Conservation (phyloP, 2,329 filamentous ascomycete genomes). For the Botrytis medusae region DNA sequence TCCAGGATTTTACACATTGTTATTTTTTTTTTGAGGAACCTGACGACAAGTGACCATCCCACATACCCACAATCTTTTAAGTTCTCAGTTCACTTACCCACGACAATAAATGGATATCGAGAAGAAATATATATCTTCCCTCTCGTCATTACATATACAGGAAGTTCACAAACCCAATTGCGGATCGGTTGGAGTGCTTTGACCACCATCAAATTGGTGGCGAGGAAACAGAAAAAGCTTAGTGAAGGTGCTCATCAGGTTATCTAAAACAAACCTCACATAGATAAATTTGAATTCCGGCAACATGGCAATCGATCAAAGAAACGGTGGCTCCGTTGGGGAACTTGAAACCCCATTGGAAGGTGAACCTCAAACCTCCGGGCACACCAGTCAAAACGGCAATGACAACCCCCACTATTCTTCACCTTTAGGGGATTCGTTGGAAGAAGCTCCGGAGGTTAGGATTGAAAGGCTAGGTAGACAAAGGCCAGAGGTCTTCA, state of each 20-base stretch:
- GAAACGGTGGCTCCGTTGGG: not conserved
- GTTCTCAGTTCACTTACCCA: not conserved
- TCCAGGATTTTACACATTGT: not conserved
- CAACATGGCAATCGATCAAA: not conserved
- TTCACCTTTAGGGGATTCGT: not conserved
- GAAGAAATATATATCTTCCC: not conserved
- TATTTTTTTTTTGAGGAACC: not conserved
- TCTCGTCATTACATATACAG: not conserved
- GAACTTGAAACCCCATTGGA: not conserved
- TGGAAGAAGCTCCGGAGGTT: conserved; percentile 38
- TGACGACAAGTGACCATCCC: conserved; percentile 2
- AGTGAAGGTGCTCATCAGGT: not conserved
- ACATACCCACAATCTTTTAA: not conserved
- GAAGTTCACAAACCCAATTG: not conserved
- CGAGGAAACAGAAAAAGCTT: not conserved
- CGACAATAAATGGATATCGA: conserved; percentile 14
- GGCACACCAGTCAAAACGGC: conserved; percentile 1
- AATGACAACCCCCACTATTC: not conserved
- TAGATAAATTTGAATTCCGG: not conserved
- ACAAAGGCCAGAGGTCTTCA: conserved; percentile 55
- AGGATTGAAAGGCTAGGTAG: conserved; percentile 56
- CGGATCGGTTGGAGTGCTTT: not conserved
- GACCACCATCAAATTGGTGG: not conserved
- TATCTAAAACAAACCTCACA: not conserved
- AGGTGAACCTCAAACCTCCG: conserved; percentile 4